These are phyloP conservation scores for Phylloporus rhodoxanthus DNA, from an alignment of 768 basidiomycete genomes.

Conservation along the genomic window DNA sequence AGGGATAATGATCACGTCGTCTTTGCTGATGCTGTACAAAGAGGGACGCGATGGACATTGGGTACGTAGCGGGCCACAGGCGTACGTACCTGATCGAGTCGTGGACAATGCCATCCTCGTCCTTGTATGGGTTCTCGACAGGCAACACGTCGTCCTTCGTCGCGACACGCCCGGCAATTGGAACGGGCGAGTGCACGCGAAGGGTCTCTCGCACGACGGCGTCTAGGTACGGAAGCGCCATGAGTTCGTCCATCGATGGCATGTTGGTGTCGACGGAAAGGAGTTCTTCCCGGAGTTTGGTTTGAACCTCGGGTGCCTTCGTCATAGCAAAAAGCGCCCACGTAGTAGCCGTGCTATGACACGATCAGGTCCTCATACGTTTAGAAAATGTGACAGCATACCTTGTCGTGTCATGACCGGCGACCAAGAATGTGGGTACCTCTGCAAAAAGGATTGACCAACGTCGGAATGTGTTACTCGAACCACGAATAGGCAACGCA, in stretches of 20 bases:
- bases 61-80: not conserved
- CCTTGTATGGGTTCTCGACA: not conserved
- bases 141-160: conserved; percentile 51
- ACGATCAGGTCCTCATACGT: not conserved
- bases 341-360: not conserved
- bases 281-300: conserved; percentile 16
- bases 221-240: conserved; percentile 63
- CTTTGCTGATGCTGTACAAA: not conserved
- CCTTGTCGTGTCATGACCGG: not conserved
- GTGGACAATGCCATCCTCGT: not conserved
- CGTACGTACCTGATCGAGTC: not conserved
- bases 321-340: not conserved
- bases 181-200: conserved; percentile 45
- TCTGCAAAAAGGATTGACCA: not conserved
- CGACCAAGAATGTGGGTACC: conserved; percentile 1
- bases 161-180: conserved; percentile 39
- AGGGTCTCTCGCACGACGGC: conserved; percentile 58
- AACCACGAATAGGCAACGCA: conserved; percentile 29
- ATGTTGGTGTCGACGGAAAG: conserved; percentile 45
- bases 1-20: not conserved
- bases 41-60: not conserved
- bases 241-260: conserved; percentile 66
- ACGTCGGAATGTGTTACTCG: conserved; percentile 19
- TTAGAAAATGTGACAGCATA: not conserved
- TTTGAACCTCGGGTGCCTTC: not conserved